Percentiles rank a stretch among this genome's conserved stretches.
These are phyloP conservation scores for Sophora flavescens DNA, from an alignment of 306 rosid species.

Conservation along the genomic window DNA sequence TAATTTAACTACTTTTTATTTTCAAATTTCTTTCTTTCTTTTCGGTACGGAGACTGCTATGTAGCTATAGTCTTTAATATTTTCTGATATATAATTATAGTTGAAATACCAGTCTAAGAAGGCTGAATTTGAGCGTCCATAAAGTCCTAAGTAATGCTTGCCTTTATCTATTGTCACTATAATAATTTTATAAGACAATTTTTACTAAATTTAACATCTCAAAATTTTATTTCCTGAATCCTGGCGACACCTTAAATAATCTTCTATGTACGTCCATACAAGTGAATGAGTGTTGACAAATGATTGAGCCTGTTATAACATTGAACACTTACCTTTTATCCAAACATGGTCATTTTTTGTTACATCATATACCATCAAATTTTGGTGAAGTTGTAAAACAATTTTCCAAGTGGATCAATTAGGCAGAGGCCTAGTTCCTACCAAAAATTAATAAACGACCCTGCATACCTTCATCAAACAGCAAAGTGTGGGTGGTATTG, in stretches of 20 bases:
- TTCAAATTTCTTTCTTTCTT: too few species aligned
- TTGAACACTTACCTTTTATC: background rate
- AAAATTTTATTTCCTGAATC: background rate
- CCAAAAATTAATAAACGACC: background rate
- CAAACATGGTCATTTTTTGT: background rate
- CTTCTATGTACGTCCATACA: background rate
- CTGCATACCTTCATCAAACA: constrained; percentile 40
- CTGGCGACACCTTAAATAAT: background rate
- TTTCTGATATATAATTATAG: too few species aligned
- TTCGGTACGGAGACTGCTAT: too few species aligned
- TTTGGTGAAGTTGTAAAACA: constrained; percentile 11
- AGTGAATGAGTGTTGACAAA: too few species aligned
- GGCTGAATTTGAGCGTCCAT: too few species aligned
- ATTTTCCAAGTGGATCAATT: background rate
- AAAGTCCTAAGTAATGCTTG: too few species aligned
- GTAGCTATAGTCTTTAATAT: too few species aligned
- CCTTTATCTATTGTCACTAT: too few species aligned
- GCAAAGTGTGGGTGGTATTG: constrained; percentile 31
- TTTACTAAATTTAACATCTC: background rate
- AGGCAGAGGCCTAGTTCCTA: background rate
- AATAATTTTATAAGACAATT: too few species aligned
- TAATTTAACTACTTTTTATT: too few species aligned
- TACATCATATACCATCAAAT: background rate
- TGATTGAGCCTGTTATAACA: background rate
- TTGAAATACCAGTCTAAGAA: too few species aligned